These are phyloP conservation scores for Leptomonas pyrrhocoris DNA, from an alignment of 208 protist species.

Conservation along the genomic window DNA sequence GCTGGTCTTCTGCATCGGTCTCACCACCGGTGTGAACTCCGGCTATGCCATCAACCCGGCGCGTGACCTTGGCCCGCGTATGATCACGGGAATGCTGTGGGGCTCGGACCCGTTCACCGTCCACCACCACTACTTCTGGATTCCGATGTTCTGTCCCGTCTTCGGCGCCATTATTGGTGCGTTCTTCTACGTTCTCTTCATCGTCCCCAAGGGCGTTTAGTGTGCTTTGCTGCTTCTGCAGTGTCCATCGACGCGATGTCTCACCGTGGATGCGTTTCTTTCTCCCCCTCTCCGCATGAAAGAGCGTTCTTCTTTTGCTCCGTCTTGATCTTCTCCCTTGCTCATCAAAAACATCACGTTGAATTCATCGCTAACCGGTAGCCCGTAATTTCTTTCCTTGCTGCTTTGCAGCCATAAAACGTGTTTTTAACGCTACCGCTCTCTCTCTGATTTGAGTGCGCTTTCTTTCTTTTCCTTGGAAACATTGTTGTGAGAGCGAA, in stretches of 20 bases:
- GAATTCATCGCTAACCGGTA: background rate
- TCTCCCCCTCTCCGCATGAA: background rate
- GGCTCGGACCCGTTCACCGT: conserved; percentile 38
- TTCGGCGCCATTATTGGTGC: conserved; percentile 39
- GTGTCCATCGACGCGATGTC: too few species aligned
- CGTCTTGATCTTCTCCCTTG: background rate
- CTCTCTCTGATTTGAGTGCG: background rate
- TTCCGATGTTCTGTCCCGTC: conserved; percentile 40
- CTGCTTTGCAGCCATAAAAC: too few species aligned
- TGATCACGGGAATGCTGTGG: conserved; percentile 47
- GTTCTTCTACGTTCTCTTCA: conserved; percentile 52
- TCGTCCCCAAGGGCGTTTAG: conserved; percentile 23
- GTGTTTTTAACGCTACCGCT: background rate
- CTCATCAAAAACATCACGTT: background rate
- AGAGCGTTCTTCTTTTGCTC: background rate
- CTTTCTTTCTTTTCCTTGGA: background rate
- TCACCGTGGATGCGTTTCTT: background rate
- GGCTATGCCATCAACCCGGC: conserved; percentile 58
- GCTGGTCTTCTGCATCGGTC: conserved; percentile 47
- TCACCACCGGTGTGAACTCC: conserved; percentile 43
- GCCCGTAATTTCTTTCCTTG: background rate
- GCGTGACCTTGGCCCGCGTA: conserved; percentile 50
- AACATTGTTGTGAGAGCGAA: background rate
- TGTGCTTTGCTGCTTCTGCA: background rate
- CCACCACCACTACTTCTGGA: conserved; percentile 53